Evolutionary conservation across 805 yeast genomes (phyloP).

Genomic region (Yamadazyma akitaensis): DNA sequence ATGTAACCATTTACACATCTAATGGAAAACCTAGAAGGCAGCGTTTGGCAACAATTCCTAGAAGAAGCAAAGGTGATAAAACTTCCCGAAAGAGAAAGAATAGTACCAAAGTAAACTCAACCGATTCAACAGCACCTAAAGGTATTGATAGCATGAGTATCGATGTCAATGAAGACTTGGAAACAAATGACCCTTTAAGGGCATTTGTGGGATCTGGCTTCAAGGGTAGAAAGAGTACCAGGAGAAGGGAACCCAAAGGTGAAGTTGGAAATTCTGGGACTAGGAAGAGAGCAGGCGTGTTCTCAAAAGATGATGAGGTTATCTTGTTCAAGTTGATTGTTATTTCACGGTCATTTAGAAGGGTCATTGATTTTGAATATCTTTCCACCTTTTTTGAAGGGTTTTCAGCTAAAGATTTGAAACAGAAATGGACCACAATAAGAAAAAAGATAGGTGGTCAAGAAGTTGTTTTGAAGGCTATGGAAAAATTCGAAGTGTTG

Average conservation of each 20-base stretch:
- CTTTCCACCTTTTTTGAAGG: conserved; percentile 50
- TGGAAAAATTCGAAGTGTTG: conserved; percentile 66
- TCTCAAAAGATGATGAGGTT: conserved; percentile 48
- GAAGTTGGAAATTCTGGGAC: background rate
- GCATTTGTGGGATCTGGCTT: conserved; percentile 12
- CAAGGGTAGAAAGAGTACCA: conserved; percentile 9
- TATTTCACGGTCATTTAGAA: conserved; percentile 61
- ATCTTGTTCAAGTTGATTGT: conserved; percentile 61
- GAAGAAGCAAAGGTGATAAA: background rate
- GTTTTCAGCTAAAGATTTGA: conserved; percentile 42
- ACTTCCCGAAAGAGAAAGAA: background rate
- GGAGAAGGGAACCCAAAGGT: conserved; percentile 2
- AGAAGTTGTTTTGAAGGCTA: conserved; percentile 54
- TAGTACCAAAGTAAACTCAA: background rate
- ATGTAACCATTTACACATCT: conserved; percentile 21
- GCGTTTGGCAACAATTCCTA: conserved; percentile 18
- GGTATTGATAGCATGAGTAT: background rate
- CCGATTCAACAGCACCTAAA: background rate
- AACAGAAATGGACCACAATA: conserved; percentile 68
- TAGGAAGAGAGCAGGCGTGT: conserved; percentile 16
- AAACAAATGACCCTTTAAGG: conserved; percentile 8
- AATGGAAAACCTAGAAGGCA: conserved; percentile 11
- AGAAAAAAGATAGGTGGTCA: conserved; percentile 47
- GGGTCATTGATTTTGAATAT: conserved; percentile 61
- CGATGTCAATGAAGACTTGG: background rate